Base-by-base conservation (phyloP, 192 early-diverging fungal species). In the Mortierella claussenii region DNA sequence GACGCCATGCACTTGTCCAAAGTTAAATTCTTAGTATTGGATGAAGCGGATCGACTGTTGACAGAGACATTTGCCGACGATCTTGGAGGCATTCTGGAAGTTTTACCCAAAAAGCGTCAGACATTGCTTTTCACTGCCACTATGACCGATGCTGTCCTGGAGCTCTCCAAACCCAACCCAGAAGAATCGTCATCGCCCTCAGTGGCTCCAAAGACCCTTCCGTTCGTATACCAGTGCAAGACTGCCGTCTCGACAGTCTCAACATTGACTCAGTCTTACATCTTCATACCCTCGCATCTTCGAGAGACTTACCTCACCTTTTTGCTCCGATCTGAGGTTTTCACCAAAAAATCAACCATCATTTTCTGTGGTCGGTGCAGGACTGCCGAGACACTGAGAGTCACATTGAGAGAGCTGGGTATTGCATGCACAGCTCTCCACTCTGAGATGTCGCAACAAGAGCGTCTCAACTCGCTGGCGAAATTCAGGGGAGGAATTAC, bases 41-140 rank as follows among this genome's bases (percentile, higher is more conserved):
- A 99, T 82, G 97, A 99, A 80, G 97, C 95, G 0, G 98, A 99
- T 84, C 84, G 96, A 31, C 69, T 99, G 47, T 74, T 99, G 28
- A 90, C 92, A 15, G 87, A 89, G 8, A 93, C 92, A 3, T 99
- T 99, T 86, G 87, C 90, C 9, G 73, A 89, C 12, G 94, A 98
- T 50, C 83, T 98, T 42, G 89, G 79, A 10, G 79, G 85, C 0
- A 96, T 99, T 60, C 83, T 99, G 51, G 82, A 86, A 24, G 69
- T 75, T 3, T 57, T 99, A 12, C 96, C 98, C 3, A 81, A 86
- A 48, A 87, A 91, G 50, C 87, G 98, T 0, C 96, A 99, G 65
- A 98, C 97, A 0, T 79, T 99, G 23, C 67, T 99, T 55, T 99
- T 98, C 75, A 95, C 96, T 11, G 98, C 98, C 23, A 99, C 98